Evolutionary conservation across 73 alveolate genomes (phyloP), one percentile per base, ranked within the genome.

Genomic region (Paramecium bursaria): DNA sequence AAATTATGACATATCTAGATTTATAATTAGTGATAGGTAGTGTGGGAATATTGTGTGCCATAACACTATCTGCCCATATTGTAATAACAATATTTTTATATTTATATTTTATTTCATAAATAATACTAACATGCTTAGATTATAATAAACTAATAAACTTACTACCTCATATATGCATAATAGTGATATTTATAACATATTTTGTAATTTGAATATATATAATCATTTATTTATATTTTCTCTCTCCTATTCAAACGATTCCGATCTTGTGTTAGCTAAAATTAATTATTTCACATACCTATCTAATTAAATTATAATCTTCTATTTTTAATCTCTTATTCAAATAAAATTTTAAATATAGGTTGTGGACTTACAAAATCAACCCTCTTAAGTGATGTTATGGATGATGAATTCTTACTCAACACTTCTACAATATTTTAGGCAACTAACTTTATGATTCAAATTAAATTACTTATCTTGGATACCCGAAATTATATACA

Each of bases 401-500:
- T n/a, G n/a, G n/a, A n/a, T n/a, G n/a, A n/a, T n/a, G n/a, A n/a
- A n/a, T n/a, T n/a, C n/a, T n/a, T n/a, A n/a, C n/a, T n/a, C n/a
- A n/a, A n/a, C n/a, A n/a, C n/a, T n/a, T n/a, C n/a, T n/a, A n/a
- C n/a, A n/a, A n/a, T n/a, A n/a, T n/a, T n/a, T n/a, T n/a, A n/a
- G n/a, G n/a, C n/a, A n/a, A n/a, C n/a, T n/a, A n/a, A n/a, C n/a
- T n/a, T n/a, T n/a, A n/a, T n/a, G n/a, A n/a, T n/a, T n/a, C n/a
- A n/a, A n/a, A n/a, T n/a, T n/a, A n/a, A n/a, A n/a, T n/a, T 61
- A 67, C 60, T 42, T 67, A 21, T 67, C 60, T 39, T 30, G 80
- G 82, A 22, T 35, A 67, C 6, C 60, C 82, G 19, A 67, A 67
- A 39, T 46, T 67, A 15, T 42, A 7, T 9, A 67, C 44, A 17